phyloP scores from a whole-genome alignment of 2,329 filamentous ascomycete genomes.

The Hypoxylon sp. region DNA sequence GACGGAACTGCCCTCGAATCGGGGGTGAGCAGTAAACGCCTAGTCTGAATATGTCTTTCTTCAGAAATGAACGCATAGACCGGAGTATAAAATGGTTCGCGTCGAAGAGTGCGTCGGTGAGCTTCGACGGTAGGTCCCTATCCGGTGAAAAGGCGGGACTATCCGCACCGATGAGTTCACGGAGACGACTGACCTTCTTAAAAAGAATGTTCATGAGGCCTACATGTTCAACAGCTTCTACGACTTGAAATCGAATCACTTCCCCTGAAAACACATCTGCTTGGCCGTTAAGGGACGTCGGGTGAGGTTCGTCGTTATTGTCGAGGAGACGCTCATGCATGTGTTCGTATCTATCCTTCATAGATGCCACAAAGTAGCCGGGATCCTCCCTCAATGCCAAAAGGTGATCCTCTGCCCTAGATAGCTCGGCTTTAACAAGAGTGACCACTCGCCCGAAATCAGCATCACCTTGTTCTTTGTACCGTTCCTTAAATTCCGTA shows the following conservation, averaged over 20 bases:
- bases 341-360: slow-evolving; percentile 6
- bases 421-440: slow-evolving; percentile 16
- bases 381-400: slow-evolving; percentile 28
- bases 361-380: slow-evolving; percentile 19
- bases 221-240: slow-evolving; percentile 1
- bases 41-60: not conserved
- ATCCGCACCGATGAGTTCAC: not conserved
- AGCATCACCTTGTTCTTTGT: not conserved
- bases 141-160: not conserved
- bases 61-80: not conserved
- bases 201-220: not conserved
- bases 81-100: not conserved
- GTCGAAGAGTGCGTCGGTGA: not conserved
- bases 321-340: not conserved
- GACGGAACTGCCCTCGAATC: slow-evolving; percentile 11
- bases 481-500: slow-evolving; percentile 18
- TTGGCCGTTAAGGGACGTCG: not conserved
- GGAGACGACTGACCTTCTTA: not conserved
- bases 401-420: slow-evolving; percentile 30
- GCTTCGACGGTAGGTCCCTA: not conserved
- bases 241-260: slow-evolving; percentile 8
- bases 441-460: slow-evolving; percentile 2
- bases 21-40: slow-evolving; percentile 15
- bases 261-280: not conserved
- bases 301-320: not conserved